phyloP scores from a whole-genome alignment of 2,329 filamentous ascomycete genomes.

The Colletotrichum noveboracense region DNA sequence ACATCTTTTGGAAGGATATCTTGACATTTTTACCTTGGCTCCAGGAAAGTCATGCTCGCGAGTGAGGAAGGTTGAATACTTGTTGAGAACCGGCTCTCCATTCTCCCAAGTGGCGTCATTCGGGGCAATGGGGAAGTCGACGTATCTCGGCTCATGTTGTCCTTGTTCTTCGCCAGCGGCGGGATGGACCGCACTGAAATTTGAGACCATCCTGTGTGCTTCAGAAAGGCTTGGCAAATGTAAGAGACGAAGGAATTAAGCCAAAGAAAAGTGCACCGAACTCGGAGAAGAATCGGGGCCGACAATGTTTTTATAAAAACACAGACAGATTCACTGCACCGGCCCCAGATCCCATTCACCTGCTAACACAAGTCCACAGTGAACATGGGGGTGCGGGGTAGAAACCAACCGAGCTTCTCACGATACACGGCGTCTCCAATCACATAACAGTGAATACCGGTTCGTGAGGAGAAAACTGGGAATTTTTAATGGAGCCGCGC shows the following conservation, averaged over 20 bases:
- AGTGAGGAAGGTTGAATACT: neutral
- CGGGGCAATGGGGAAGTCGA: neutral
- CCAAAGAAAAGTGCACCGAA: neutral
- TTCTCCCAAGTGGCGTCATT: conserved; percentile 4
- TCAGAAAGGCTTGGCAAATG: fast-evolving
- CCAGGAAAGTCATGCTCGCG: conserved; percentile 4
- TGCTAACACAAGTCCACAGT: neutral
- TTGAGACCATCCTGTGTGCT: neutral
- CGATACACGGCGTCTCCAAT: neutral
- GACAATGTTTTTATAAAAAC: neutral
- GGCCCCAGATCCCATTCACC: neutral
- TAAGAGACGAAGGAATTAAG: neutral
- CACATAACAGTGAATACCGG: neutral
- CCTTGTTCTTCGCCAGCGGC: neutral
- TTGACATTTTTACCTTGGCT: neutral
- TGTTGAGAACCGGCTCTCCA: neutral
- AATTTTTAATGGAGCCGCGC: neutral
- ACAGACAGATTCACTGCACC: neutral
- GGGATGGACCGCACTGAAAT: neutral
- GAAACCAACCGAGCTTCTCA: neutral
- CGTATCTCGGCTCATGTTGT: neutral
- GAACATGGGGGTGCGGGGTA: neutral
- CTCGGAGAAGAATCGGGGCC: neutral
- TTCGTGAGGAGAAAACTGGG: neutral
- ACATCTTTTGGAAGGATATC: neutral